Base-by-base conservation (phyloP, 176 grass and related monocot genomes). In the Pharus latifolius region DNA sequence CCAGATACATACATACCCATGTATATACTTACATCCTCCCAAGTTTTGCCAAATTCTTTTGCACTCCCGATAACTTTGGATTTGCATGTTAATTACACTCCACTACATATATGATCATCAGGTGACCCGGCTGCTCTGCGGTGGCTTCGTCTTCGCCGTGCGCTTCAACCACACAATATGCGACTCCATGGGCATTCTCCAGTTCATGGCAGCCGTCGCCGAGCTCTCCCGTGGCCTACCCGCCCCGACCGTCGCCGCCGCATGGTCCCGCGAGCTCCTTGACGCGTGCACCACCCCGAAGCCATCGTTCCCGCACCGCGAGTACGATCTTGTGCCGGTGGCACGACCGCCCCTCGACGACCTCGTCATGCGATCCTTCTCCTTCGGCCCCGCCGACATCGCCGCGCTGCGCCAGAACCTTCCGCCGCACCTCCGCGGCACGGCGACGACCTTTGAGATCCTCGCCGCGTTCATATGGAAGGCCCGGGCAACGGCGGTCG, bases 71-170 rank as follows among this genome's bases (percentile, higher is more conserved):
- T n/a, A n/a, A n/a, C 41, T 32, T 60, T 22, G 51, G 51, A 56
- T 28, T 27, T 14, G 18, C 12, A 48, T 65, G 33, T 42, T 1
- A 66, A 63, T 76, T 19, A 22, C 17, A 23, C 22, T n/a, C 16
- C 1, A n/a, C 23, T 5, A 0, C 19, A 2, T 7, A 3, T 43
- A 47, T 26, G 29, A 16, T 33, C 20, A 38, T 2, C 37, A 84
- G 89, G 89, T 88, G 19, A 92, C 85, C 1, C 68, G 90, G 24
- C 78, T 88, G 5, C 55, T 56, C 6, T 88, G 85, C 37, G 82
- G 90, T 12, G 86, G 86, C 26, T 85, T 92, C 78, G 32, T 81
- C 53, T 7, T 85, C 4, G 82, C 54, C 32, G 5, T 65, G 3
- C 78, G 69, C 1, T 33, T 78, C 14, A 80, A 60, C 79, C 91